Evolutionary conservation across 2,329 filamentous ascomycete genomes (phyloP), one percentile per base, ranked within the genome.

Genomic region (Pseudogymnoascus sp.): DNA sequence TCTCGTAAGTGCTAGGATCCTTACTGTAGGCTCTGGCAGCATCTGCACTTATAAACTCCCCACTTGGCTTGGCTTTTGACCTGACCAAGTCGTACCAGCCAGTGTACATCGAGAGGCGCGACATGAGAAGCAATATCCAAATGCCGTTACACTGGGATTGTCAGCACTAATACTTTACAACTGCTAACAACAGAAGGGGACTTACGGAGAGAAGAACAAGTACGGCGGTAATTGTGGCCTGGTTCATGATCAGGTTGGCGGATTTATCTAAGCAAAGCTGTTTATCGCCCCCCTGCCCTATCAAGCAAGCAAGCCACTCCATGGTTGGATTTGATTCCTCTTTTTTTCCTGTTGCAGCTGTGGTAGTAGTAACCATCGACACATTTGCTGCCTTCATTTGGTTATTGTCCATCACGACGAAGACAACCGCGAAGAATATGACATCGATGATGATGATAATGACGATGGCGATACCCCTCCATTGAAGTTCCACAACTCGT

Each of bases 361-460:
- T 19, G 19, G 19, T 47, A n/a, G 44, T 21, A 26, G 19, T 5
- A 14, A n/a, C 21, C 24, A 31, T 13, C 11, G 29, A 65, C 62
- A 87, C 71, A 37, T 85, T 80, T 40, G 82, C 80, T 19, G 82
- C 76, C 2, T 83, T 82, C 61, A 84, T 77, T 11, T 90, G 82
- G 21, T 89, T 83, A 69, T 88, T 88, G 75, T 96, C 90, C 72
- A 96, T 84, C 73, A 91, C 90, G 59, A 97, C 88, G 73, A 97
- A 97, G 62, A 96, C 83, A 53, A 96, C 81, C 1, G 93, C 88
- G 76, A 97, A 97, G 81, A 96, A 96, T 70, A 97, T 86, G 66
- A 97, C 91, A 73, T 97, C 93, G 65, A 86, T 84, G 64, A 97
- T 84, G 69, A 97, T 96, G 73, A 97, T 88, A 61, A 96, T 80